Evolutionary conservation across 2,329 filamentous ascomycete species (phyloP).

Genomic region (Penicillium capsulatum): DNA sequence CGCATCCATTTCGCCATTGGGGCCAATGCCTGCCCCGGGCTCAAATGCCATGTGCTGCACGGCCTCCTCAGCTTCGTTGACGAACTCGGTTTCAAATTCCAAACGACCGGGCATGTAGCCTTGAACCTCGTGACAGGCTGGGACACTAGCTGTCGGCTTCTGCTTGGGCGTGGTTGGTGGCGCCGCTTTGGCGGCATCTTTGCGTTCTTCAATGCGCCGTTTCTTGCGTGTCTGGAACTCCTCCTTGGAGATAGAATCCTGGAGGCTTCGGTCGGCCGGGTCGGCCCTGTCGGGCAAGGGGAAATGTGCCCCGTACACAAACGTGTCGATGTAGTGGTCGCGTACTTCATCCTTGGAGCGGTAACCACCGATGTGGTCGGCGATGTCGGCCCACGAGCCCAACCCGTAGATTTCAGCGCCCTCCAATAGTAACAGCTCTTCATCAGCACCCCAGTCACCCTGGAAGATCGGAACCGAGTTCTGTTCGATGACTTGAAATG

Average conservation of each 20-base stretch:
- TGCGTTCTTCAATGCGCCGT: conserved; percentile 83
- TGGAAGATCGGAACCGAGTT: conserved; percentile 97
- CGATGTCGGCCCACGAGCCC: conserved; percentile 96
- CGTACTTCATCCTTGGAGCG: conserved; percentile 91
- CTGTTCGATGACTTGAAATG: conserved; percentile 93
- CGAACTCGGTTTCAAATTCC: conserved; percentile 96
- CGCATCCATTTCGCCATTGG: conserved; percentile 82
- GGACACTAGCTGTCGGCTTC: conserved; percentile 92
- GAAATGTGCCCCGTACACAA: conserved; percentile 76
- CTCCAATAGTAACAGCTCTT: conserved; percentile 88
- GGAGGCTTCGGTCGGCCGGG: conserved; percentile 72
- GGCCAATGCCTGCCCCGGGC: conserved; percentile 87
- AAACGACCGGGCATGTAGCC: conserved; percentile 97
- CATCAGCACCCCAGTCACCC: conserved; percentile 92
- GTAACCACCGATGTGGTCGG: conserved; percentile 95
- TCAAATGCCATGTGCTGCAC: conserved; percentile 99
- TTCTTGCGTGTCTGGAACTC: conserved; percentile 94
- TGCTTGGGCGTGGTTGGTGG: conserved; percentile 83
- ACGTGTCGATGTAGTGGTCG: conserved; percentile 87
- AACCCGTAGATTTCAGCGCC: conserved; percentile 94
- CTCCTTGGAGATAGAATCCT: conserved; percentile 77
- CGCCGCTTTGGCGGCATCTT: conserved; percentile 79
- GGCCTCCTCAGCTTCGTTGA: conserved; percentile 96
- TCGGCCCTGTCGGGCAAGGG: conserved; percentile 83
- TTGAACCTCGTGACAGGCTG: conserved; percentile 94